phyloP scores from a whole-genome alignment of 1,284 basidiomycete genomes.

The Rhodotorula sp. region DNA sequence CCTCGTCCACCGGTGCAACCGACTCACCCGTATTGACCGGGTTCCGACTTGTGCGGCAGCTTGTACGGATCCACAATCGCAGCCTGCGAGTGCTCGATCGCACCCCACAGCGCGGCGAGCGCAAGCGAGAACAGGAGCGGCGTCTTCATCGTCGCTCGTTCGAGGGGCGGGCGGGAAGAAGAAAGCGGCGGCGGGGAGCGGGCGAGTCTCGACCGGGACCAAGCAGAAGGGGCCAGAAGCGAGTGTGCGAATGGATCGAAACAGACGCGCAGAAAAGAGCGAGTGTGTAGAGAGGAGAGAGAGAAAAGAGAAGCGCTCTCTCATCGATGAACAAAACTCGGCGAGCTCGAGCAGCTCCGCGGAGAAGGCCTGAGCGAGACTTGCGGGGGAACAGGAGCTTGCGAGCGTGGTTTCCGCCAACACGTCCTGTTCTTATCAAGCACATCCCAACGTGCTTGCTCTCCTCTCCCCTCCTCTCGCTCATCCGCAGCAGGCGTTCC shows the following conservation, averaged over 20 bases:
- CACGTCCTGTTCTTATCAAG: too few relatives aligned
- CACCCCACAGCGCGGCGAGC: neutral
- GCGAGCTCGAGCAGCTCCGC: too few relatives aligned
- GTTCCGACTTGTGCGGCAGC: conserved; percentile 25
- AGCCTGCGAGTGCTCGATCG: neutral
- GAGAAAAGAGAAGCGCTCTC: neutral
- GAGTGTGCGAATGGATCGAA: too few relatives aligned
- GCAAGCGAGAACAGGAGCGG: conserved; percentile 6
- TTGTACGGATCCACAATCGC: conserved; percentile 24
- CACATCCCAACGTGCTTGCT: too few relatives aligned
- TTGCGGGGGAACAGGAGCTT: too few relatives aligned
- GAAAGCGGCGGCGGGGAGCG: too few relatives aligned
- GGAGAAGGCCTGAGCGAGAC: too few relatives aligned
- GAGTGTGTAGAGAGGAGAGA: neutral
- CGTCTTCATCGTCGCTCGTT: neutral
- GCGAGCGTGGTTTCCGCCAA: too few relatives aligned
- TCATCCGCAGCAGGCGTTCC: too few relatives aligned
- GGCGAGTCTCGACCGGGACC: neutral
- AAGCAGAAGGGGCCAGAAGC: neutral
- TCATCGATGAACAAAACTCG: neutral
- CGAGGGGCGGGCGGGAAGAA: neutral
- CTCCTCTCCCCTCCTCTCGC: too few relatives aligned
- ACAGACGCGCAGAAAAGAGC: neutral
- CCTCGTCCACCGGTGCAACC: neutral
- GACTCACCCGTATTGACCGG: conserved; percentile 28